phyloP scores from a whole-genome alignment of 306 rosid species.

The Cicer cuneatum region DNA sequence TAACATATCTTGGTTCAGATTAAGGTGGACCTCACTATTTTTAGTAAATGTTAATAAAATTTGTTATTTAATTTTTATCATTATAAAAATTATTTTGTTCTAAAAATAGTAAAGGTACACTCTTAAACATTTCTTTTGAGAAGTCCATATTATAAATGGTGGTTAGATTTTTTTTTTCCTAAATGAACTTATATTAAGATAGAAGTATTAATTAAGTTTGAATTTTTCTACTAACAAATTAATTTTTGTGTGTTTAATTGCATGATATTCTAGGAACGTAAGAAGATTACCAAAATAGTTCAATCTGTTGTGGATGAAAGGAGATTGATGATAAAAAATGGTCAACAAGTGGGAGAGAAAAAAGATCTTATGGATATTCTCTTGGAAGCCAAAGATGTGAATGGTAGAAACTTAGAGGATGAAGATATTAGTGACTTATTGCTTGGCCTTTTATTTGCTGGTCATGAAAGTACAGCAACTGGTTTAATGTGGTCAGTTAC shows the following conservation, averaged over 20 bases:
- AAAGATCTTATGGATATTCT: slow-evolving; percentile 56
- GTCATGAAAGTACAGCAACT: slow-evolving; percentile 16
- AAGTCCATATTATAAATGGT: no score
- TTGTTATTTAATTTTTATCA: no score
- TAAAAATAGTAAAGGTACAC: no score
- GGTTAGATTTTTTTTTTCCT: no score
- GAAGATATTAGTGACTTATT: slow-evolving; percentile 57
- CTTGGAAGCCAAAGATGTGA: slow-evolving; percentile 47
- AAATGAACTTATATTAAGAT: no score
- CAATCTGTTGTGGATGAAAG: slow-evolving; percentile 30
- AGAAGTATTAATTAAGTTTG: no score
- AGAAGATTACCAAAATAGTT: slow-evolving; percentile 20
- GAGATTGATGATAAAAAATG: background rate
- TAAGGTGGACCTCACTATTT: no score
- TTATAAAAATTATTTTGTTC: no score
- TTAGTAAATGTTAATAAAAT: no score
- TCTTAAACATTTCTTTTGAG: no score
- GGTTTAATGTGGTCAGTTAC: background rate
- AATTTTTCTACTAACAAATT: no score
- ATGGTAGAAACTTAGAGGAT: slow-evolving; percentile 50
- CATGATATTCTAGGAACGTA: slow-evolving; percentile 38
- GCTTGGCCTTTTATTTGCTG: background rate
- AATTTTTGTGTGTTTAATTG: background rate
- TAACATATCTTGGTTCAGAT: no score
- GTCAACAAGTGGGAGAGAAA: slow-evolving; percentile 2